These are phyloP conservation scores for Hypoxylon intermedium DNA, from an alignment of 495 filamentous ascomycete species.

Conservation along the genomic window DNA sequence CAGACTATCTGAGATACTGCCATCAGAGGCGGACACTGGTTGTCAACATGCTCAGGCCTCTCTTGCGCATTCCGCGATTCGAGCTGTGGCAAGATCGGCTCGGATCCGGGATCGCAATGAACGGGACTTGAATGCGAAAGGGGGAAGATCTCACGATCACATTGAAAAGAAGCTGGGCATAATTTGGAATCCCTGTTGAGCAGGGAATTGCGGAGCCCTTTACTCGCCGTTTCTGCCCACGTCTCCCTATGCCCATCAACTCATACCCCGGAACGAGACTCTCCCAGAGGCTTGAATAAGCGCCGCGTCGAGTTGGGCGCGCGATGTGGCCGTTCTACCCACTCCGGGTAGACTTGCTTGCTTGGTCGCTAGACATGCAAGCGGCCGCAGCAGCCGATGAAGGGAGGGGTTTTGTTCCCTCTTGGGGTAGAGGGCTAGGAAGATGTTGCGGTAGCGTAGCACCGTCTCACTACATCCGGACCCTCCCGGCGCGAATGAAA, in stretches of 20 bases:
- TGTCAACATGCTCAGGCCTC: constrained; percentile 52
- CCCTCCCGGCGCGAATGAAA: constrained; percentile 32
- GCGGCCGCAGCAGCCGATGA: constrained; percentile 25
- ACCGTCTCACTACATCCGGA: constrained; percentile 44
- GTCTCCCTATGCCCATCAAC: constrained; percentile 24
- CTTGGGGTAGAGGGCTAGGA: constrained; percentile 26
- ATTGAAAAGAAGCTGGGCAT: constrained; percentile 40
- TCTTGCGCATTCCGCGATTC: constrained; percentile 33
- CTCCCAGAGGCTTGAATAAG: constrained; percentile 32
- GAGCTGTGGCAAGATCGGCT: constrained; percentile 43
- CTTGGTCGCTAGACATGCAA: constrained; percentile 10
- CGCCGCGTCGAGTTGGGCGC: constrained; percentile 40
- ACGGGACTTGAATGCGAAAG: constrained; percentile 38
- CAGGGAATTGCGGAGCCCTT: constrained; percentile 42
- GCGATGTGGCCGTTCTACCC: constrained; percentile 10
- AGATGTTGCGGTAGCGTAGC: constrained; percentile 39
- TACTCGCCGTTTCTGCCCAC: constrained; percentile 37
- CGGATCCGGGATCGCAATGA: constrained; percentile 29
- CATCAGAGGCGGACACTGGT: constrained; percentile 52
- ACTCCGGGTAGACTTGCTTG: constrained; percentile 3
- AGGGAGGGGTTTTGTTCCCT: constrained; percentile 18
- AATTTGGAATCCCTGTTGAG: constrained; percentile 37
- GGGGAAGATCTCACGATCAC: constrained; percentile 43
- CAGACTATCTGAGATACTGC: constrained; percentile 48
- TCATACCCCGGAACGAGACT: constrained; percentile 15